Evolutionary conservation across 78 protist species (phyloP).

Genomic region (Cavenderia fasciculata): DNA sequence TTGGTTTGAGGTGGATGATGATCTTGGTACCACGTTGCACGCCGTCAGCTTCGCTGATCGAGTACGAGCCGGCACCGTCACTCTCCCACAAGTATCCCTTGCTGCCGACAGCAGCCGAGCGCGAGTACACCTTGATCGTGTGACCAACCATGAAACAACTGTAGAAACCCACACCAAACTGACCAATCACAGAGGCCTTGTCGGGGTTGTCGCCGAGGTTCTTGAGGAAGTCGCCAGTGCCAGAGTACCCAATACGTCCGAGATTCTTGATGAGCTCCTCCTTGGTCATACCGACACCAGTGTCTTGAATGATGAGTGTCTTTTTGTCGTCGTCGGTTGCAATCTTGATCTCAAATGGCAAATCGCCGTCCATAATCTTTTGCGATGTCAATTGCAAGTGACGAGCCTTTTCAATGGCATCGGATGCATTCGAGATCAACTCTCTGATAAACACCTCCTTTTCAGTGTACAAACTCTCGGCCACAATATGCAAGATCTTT

Average conservation of each 20-base stretch:
- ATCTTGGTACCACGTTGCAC: constrained; percentile 95
- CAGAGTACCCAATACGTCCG: constrained; percentile 96
- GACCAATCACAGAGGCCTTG: constrained; percentile 95
- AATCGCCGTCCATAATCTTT: not conserved
- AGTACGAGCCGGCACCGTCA: constrained; percentile 84
- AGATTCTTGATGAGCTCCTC: constrained; percentile 95
- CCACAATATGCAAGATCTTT: constrained; percentile 96
- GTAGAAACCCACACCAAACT: constrained; percentile 99
- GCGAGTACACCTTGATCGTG: constrained; percentile 73
- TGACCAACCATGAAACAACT: constrained; percentile 96
- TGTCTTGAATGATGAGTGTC: constrained; percentile 87
- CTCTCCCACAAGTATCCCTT: constrained; percentile 77
- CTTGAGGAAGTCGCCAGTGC: constrained; percentile 70
- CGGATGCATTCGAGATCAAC: constrained; percentile 95
- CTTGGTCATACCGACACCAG: constrained; percentile 98
- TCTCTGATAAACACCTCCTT: constrained; percentile 97
- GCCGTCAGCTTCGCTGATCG: constrained; percentile 86
- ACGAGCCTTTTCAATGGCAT: constrained; percentile 96
- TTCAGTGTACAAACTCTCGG: constrained; percentile 95
- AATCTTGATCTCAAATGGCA: constrained; percentile 71
- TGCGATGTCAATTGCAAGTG: constrained; percentile 50
- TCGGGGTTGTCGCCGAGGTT: constrained; percentile 49
- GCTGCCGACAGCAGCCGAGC: constrained; percentile 16
- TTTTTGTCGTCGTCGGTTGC: constrained; percentile 64
- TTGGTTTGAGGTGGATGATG: constrained; percentile 83